Evolutionary conservation across 2,329 filamentous ascomycete species (phyloP).

Genomic region (Epichloe gansuensis): DNA sequence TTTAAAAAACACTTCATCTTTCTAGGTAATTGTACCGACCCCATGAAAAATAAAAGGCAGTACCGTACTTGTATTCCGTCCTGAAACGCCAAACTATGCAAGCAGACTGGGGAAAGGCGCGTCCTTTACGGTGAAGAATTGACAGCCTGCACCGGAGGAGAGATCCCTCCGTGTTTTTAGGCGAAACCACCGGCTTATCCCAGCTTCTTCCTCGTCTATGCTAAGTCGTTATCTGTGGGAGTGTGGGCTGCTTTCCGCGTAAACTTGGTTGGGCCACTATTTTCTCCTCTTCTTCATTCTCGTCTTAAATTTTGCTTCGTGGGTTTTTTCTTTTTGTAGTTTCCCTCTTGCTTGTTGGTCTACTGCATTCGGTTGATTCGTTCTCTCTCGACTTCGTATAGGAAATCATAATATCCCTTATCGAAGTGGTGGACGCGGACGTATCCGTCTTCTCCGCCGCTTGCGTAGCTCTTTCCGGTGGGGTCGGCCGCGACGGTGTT

Average conservation of each 20-base stretch:
- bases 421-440: slow-evolving; percentile 98
- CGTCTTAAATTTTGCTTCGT: not conserved
- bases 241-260: not conserved
- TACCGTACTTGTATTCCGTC: slow-evolving; percentile 14
- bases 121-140: not conserved
- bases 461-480: slow-evolving; percentile 82
- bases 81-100: slow-evolving; percentile 31
- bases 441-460: slow-evolving; percentile 95
- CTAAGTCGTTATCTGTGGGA: not conserved
- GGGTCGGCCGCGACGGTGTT: slow-evolving; percentile 95
- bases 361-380: slow-evolving; percentile 35
- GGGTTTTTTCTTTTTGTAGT: not conserved
- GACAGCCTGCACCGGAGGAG: not conserved
- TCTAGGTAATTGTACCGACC: not conserved
- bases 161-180: not conserved
- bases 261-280: not conserved
- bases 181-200: not conserved
- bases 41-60: not conserved
- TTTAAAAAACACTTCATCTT: not conserved
- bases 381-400: slow-evolving; percentile 97
- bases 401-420: slow-evolving; percentile 96
- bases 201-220: not conserved
- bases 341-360: not conserved
- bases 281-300: not conserved
- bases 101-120: slow-evolving; percentile 24